Evolutionary conservation across 2,329 filamentous ascomycete genomes (phyloP), one percentile per base, ranked within the genome.

Genomic region (Hypomyces rosellus): DNA sequence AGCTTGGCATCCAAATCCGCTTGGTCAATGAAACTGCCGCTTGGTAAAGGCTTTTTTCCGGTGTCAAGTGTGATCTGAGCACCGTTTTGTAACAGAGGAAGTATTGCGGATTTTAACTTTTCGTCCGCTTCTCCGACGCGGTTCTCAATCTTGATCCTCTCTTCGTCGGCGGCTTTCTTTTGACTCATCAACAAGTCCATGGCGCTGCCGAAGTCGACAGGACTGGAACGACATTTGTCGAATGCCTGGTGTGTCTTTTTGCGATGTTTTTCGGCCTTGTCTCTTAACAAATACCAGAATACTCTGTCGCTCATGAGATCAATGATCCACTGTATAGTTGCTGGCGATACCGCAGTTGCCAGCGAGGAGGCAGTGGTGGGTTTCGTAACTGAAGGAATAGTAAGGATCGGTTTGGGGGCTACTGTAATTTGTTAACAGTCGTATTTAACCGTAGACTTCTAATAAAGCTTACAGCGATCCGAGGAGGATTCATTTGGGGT

Each of bases 251-350:
- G 46, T 6, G 55, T 30, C 33, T 45, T 60, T 41, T 52, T 56
- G 12, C 52, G 53, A 30, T 46, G 57, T 9, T 53, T 58, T 4
- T 54, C 54, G 15, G 58, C 55, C 3, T 49, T 41, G 6, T 57
- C 52, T 41, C 55, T 51, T 15, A 57, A 51, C 34, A 54, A 54
- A 14, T 48, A 59, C 46, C 54, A 57, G 41, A 47, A 46, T 4
- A 57, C 50, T 41, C 57, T 57, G 7, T 65, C 57, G 18, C 54
- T 57, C 6, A 65, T n/a, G 2, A 58, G 34, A 12, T 62, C 57
- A 14, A 56, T 49, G 2, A 63, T 12, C 2, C 12, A 22, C 38
- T 46, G 59, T 37, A 54, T 46, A 3, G 55, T 47, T 14, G 22
- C 11, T 11, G 49, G 48, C 8, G 33, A 18, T 14, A 25, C 25